phyloP scores from a whole-genome alignment of 345 rosid genomes.

The Crucihimalaya himalaica region DNA sequence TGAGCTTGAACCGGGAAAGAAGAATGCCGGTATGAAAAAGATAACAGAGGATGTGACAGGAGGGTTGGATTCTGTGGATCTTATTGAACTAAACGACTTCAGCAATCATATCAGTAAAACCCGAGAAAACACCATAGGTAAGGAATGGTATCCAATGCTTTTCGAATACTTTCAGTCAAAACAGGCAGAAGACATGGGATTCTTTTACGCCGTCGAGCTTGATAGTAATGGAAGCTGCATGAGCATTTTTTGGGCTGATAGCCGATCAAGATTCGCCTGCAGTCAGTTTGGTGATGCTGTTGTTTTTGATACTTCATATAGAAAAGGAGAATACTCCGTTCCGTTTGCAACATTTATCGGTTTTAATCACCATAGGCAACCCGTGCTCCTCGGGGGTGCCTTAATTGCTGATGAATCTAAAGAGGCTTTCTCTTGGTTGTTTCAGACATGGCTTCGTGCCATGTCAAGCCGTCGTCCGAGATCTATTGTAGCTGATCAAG shows the following conservation, averaged over 20 bases:
- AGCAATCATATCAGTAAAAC: slow-evolving; percentile 35
- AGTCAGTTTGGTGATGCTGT: slow-evolving; percentile 84
- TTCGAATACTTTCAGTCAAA: slow-evolving; percentile 69
- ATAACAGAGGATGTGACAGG: slow-evolving; percentile 55
- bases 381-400: slow-evolving; percentile 86
- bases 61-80: slow-evolving; percentile 53
- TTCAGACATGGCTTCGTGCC: slow-evolving; percentile 78
- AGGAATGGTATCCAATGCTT: slow-evolving; percentile 71
- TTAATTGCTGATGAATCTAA: slow-evolving; percentile 67
- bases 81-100: slow-evolving; percentile 44
- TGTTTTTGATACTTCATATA: slow-evolving; percentile 75
- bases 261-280: slow-evolving; percentile 78
- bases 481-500: slow-evolving; percentile 83
- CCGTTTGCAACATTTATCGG: slow-evolving; percentile 84
- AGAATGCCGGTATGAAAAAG: slow-evolving; percentile 52
- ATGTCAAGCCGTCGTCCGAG: slow-evolving; percentile 71
- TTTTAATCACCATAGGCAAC: slow-evolving; percentile 83
- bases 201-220: slow-evolving; percentile 73
- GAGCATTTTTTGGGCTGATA: slow-evolving; percentile 89
- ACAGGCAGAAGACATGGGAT: slow-evolving; percentile 82
- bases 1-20: slow-evolving; percentile 55
- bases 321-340: slow-evolving; percentile 55
- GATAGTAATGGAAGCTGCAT: slow-evolving; percentile 59
- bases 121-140: slow-evolving; percentile 60
- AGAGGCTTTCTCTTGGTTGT: slow-evolving; percentile 78